A percentile compares a stretch with the other conserved stretches of the same genome.
phyloP scores from a whole-genome alignment of 2,329 filamentous ascomycete genomes.

The Botrytis cinerea region DNA sequence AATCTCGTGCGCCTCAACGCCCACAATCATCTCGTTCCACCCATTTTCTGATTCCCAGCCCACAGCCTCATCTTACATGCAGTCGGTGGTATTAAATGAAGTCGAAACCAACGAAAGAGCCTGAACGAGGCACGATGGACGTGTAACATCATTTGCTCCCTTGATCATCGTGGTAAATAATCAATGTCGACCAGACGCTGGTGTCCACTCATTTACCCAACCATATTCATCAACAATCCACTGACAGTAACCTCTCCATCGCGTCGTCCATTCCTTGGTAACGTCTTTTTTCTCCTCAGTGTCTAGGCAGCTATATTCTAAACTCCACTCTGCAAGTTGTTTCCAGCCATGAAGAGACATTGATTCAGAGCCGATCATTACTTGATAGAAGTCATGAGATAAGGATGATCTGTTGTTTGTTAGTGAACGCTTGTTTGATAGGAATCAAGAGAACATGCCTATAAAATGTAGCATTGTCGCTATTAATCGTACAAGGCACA shows the following conservation, averaged over 20 bases:
- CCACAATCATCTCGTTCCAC: background rate
- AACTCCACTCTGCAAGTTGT: conserved; percentile 64
- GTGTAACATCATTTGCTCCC: background rate
- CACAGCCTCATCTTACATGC: background rate
- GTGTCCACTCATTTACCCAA: conserved; percentile 13
- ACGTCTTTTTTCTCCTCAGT: conserved; percentile 46
- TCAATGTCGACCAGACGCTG: conserved; percentile 28
- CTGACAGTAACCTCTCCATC: conserved; percentile 61
- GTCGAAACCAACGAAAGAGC: background rate
- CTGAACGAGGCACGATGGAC: background rate
- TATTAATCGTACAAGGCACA: conserved; percentile 72
- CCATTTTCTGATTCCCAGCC: background rate
- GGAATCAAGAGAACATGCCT: conserved; percentile 48
- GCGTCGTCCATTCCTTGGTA: conserved; percentile 50
- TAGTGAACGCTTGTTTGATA: conserved; percentile 17
- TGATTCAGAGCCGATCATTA: conserved; percentile 66
- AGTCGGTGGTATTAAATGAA: background rate
- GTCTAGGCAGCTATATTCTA: conserved; percentile 59
- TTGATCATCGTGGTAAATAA: background rate
- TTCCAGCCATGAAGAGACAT: conserved; percentile 73
- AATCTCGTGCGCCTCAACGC: conserved; percentile 13
- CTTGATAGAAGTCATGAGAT: conserved; percentile 76
- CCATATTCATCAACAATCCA: conserved; percentile 51
- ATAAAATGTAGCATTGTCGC: conserved; percentile 75
- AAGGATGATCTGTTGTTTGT: conserved; percentile 59